Evolutionary conservation across 331 rosid species (phyloP), one percentile per base, ranked within the genome.

Genomic region (Cydonia oblonga): DNA sequence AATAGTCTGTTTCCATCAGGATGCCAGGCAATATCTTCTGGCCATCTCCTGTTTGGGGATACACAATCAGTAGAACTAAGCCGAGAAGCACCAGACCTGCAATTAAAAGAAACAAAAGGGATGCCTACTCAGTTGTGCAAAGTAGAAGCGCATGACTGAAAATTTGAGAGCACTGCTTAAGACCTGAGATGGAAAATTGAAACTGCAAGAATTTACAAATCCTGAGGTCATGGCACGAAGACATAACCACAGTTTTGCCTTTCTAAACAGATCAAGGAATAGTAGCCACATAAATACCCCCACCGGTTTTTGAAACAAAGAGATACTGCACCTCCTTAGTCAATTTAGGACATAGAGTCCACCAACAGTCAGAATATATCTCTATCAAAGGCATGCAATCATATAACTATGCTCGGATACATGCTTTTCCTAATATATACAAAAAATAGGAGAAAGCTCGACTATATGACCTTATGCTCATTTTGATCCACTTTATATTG

Each of bases 21-120:
- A 64, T 95, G 98, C 98, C 98, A 95, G 32, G 88, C 81, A 70
- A 95, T 68, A 84, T 89, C 98, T 85, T 95, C 98, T 1, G 98
- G 93, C 97, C 97, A 95, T 83, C 96, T 91, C 82, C 96, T 85
- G 52, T 89, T 88, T 52, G 83, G 78, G 66, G 99, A 89, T 67
- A 65, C 68, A 71, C 97, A 89, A 72, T 95, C 86, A 23, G 88
- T 65, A 72, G 83, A 26, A 76, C 90, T 85, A 81, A 91, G 90
- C 54, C 84, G 76, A 74, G 99, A 95, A 69, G 96, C 97, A 74
- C 87, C 79, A 58, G 90, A 84, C 76, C 98, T 95, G 85, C 60
- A 52, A 72, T 25, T 9, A 40, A 44, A 65, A 51, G 30, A 70
- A 53, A 33, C 72, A 29, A 4, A 51, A 20, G 35, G 52, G 9